Conservation (phyloP, 2,329 filamentous ascomycete species). For the Cytospora mali region DNA sequence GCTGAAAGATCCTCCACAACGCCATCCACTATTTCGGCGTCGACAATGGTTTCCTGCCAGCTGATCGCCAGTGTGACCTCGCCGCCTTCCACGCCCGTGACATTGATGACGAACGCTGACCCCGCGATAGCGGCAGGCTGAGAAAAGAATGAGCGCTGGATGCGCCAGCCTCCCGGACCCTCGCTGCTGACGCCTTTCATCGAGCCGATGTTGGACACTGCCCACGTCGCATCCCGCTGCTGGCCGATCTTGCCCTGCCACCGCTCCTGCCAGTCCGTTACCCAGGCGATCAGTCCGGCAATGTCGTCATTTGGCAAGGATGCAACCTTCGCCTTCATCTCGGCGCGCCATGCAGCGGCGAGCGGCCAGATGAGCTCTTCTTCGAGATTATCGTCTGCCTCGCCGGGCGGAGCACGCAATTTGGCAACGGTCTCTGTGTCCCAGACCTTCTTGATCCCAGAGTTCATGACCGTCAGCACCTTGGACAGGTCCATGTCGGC, state of each 20-base stretch:
- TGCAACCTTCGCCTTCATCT: conserved; percentile 39
- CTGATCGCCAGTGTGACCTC: conserved; percentile 47
- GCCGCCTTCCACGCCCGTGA: conserved; percentile 48
- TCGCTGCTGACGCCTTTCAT: conserved; percentile 33
- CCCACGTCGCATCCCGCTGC: conserved; percentile 48
- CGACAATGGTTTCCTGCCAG: conserved; percentile 52
- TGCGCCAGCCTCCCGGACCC: conserved; percentile 36
- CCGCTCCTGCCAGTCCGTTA: conserved; percentile 48
- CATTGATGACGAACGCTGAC: conserved; percentile 48
- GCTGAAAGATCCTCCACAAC: conserved; percentile 43
- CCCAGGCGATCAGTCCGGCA: conserved; percentile 44
- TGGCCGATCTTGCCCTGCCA: conserved; percentile 47
- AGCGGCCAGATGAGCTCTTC: conserved; percentile 46
- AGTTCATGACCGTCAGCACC: conserved; percentile 46
- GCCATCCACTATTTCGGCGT: conserved; percentile 40
- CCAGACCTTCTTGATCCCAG: conserved; percentile 39
- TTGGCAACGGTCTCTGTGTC: conserved; percentile 31
- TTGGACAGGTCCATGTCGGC: conserved; percentile 36
- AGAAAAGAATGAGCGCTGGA: conserved; percentile 52
- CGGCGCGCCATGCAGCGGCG: conserved; percentile 40
- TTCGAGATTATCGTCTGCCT: conserved; percentile 27
- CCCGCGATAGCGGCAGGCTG: conserved; percentile 51
- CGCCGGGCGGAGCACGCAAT: conserved; percentile 30
- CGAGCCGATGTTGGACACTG: conserved; percentile 56
- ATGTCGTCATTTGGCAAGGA: conserved; percentile 48